phyloP scores from a whole-genome alignment of 164 flowering plant species.

The Santalum album region DNA sequence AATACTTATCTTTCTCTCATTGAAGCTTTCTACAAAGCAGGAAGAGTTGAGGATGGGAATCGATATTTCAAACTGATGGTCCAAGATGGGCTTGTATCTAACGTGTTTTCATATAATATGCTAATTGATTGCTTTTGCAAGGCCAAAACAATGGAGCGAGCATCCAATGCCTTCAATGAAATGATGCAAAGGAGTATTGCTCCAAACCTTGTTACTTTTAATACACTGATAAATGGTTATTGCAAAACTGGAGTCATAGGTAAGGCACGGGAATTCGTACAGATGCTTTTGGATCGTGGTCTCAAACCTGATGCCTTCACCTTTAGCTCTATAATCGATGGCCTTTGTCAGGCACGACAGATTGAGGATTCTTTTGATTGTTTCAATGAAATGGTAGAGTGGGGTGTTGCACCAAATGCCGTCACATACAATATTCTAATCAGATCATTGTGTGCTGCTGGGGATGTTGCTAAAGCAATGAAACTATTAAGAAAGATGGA shows the following conservation, averaged over 20 bases:
- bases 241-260: conserved; percentile 39
- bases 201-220: conserved; percentile 77
- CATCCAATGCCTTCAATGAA: conserved; percentile 30
- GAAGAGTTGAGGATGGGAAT: conserved; percentile 33
- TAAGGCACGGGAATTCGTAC: conserved; percentile 44
- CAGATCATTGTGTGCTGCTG: conserved; percentile 48
- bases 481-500: conserved; percentile 50
- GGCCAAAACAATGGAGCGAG: conserved; percentile 49
- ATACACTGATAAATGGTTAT: conserved; percentile 68
- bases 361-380: conserved; percentile 68
- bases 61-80: conserved; percentile 40
- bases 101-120: conserved; percentile 61
- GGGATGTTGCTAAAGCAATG: conserved; percentile 48
- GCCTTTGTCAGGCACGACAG: conserved; percentile 58
- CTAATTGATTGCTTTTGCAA: conserved; percentile 68
- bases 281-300: conserved; percentile 56
- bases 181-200: conserved; percentile 50
- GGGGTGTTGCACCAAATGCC: conserved; percentile 70
- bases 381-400: conserved; percentile 68
- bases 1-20: conserved; percentile 42
- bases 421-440: conserved; percentile 65
- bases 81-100: conserved; percentile 42
- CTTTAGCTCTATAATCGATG: conserved; percentile 68
- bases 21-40: conserved; percentile 37
- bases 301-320: conserved; percentile 72